phyloP scores from a whole-genome alignment of 2,329 filamentous ascomycete species.

The Diaporthe sp. region DNA sequence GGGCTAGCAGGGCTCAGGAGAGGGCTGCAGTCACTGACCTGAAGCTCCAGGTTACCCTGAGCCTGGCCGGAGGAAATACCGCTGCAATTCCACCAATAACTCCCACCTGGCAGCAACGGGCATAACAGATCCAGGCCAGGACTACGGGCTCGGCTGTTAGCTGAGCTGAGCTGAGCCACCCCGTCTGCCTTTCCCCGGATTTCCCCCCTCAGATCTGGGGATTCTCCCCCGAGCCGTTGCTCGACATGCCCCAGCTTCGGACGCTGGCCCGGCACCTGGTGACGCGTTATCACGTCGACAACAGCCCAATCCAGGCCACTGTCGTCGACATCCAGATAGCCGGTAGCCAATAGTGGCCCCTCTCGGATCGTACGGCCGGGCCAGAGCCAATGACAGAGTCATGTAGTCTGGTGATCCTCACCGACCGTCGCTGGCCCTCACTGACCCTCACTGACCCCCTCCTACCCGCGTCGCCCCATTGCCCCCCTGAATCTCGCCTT shows the following conservation, averaged over 20 bases:
- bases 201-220: slow-evolving; percentile 11
- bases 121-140: not conserved
- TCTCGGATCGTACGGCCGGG: not conserved
- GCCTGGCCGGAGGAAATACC: slow-evolving; percentile 3
- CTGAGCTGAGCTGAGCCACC: fast-evolving
- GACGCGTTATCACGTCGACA: slow-evolving; percentile 22
- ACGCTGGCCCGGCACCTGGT: not conserved
- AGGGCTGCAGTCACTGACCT: not conserved
- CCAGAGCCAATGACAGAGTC: slow-evolving; percentile 12
- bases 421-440: not conserved
- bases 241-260: not conserved
- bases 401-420: slow-evolving; percentile 10
- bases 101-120: not conserved
- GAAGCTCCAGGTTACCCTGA: slow-evolving; percentile 1
- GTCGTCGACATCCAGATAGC: slow-evolving; percentile 5
- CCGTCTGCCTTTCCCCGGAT: not conserved
- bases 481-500: slow-evolving; percentile 20
- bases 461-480: slow-evolving; percentile 3
- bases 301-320: not conserved
- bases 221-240: not conserved
- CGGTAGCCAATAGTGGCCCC: not conserved
- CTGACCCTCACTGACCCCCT: not conserved
- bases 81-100: slow-evolving; percentile 15
- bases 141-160: not conserved
- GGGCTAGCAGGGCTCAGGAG: not conserved